A percentile compares a stretch with the other conserved stretches of the same genome.
These are phyloP conservation scores for Penicillium herquei DNA, from an alignment of 495 filamentous ascomycete genomes.

Conservation along the genomic window DNA sequence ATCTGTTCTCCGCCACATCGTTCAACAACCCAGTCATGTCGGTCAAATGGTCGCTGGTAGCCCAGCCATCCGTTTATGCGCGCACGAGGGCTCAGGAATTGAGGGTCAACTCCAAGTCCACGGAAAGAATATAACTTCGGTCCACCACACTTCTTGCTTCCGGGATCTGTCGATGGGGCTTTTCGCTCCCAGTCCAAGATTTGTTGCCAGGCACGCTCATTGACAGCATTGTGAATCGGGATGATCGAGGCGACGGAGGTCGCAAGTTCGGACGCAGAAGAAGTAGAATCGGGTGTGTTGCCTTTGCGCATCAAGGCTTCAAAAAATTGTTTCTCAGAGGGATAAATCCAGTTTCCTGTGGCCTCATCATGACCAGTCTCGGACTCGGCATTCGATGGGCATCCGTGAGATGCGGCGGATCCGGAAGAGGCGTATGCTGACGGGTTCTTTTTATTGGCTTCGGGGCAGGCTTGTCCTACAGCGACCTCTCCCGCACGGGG, in stretches of 20 bases:
- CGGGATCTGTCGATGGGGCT: constrained; percentile 47
- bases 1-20: constrained; percentile 77
- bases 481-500: constrained; percentile 58
- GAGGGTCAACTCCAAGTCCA: constrained; percentile 60
- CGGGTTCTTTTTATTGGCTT: constrained; percentile 25
- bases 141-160: constrained; percentile 67
- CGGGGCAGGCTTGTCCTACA: constrained; percentile 29
- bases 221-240: constrained; percentile 97
- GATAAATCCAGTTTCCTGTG: constrained; percentile 92
- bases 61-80: constrained; percentile 77
- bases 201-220: constrained; percentile 82
- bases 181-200: constrained; percentile 82
- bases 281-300: constrained; percentile 41
- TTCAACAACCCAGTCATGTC: constrained; percentile 97
- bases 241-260: constrained; percentile 85
- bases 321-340: constrained; percentile 94
- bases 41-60: constrained; percentile 88
- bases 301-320: constrained; percentile 87
- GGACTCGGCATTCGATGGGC: constrained; percentile 65
- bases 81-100: constrained; percentile 76
- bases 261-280: constrained; percentile 45
- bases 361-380: constrained; percentile 65
- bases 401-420: constrained; percentile 41
- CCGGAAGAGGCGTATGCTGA: constrained; percentile 29
- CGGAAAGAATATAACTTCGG: constrained; percentile 82